A percentile compares a stretch with the other conserved stretches of the same genome.
Evolutionary conservation across 768 basidiomycete species (phyloP).

Genomic region (Suillus alpinus): DNA sequence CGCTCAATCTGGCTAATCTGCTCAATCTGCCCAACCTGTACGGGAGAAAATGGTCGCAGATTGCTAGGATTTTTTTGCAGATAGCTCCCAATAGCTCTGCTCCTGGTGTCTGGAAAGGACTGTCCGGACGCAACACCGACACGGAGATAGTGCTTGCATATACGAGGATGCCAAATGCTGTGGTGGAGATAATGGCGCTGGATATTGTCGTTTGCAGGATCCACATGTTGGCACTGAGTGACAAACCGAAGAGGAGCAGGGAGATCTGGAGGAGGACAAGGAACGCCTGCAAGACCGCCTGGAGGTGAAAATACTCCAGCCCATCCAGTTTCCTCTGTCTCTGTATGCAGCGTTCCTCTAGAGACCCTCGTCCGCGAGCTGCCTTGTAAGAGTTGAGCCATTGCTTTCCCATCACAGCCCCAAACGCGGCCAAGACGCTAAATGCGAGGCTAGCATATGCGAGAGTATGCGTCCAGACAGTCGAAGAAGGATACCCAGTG

Average conservation of each 20-base stretch:
- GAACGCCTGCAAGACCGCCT: slow-evolving; percentile 2
- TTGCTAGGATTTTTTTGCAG: not conserved
- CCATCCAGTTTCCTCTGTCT: slow-evolving; percentile 7
- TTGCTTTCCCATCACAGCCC: slow-evolving; percentile 6
- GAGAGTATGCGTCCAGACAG: slow-evolving; percentile 7
- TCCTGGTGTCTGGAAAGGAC: slow-evolving; percentile 12
- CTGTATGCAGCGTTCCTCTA: not conserved
- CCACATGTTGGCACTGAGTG: slow-evolving; percentile 10
- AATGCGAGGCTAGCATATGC: slow-evolving; percentile 10
- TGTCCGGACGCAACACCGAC: not conserved
- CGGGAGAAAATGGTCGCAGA: too few relatives aligned
- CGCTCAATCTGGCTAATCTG: too few relatives aligned
- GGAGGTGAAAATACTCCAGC: slow-evolving; percentile 3
- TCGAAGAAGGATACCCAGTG: not conserved
- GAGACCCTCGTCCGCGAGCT: slow-evolving; percentile 7
- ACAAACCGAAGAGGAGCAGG: slow-evolving; percentile 9
- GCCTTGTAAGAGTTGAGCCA: not conserved
- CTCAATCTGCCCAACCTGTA: too few relatives aligned
- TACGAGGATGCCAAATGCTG: not conserved
- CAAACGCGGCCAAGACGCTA: slow-evolving; percentile 12
- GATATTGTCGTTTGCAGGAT: not conserved
- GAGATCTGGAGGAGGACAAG: not conserved
- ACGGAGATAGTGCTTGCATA: not conserved
- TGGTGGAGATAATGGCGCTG: not conserved
- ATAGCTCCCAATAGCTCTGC: not conserved